These are phyloP conservation scores for Gyromitra esculenta DNA, from an alignment of 2,329 filamentous ascomycete genomes.

Conservation along the genomic window DNA sequence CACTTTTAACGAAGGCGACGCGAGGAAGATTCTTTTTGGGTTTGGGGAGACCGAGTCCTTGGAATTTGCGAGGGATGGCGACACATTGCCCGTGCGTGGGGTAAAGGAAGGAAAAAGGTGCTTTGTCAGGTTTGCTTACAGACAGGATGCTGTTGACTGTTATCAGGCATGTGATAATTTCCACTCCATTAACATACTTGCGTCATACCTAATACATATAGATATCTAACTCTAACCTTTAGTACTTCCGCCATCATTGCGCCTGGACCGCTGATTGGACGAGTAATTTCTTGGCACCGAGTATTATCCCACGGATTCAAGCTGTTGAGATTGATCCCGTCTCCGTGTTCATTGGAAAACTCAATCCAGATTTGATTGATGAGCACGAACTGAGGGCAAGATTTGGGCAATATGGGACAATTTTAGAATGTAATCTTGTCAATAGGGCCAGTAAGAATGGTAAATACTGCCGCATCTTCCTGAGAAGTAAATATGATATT, in stretches of 20 bases:
- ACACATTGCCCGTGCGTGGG: constrained; percentile 48
- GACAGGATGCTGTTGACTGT: constrained; percentile 54
- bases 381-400: constrained; percentile 45
- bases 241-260: constrained; percentile 52
- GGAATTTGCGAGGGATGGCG: constrained; percentile 50
- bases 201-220: neutral
- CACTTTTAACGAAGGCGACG: constrained; percentile 45
- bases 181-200: neutral
- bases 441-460: constrained; percentile 51
- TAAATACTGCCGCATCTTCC: neutral
- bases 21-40: constrained; percentile 50
- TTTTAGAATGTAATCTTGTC: constrained; percentile 51
- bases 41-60: constrained; percentile 52
- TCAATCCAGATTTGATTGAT: constrained; percentile 46
- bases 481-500: constrained; percentile 3
- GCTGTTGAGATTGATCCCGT: constrained; percentile 47
- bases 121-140: constrained; percentile 51
- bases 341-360: constrained; percentile 51
- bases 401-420: constrained; percentile 47
- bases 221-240: constrained; percentile 7
- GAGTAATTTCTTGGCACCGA: constrained; percentile 47
- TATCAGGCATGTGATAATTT: constrained; percentile 43
- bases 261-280: constrained; percentile 53
- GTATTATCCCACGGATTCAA: constrained; percentile 42
- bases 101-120: constrained; percentile 49